These are phyloP conservation scores for Xylariaceae sp. DNA, from an alignment of 2,329 filamentous ascomycete genomes.

Conservation along the genomic window DNA sequence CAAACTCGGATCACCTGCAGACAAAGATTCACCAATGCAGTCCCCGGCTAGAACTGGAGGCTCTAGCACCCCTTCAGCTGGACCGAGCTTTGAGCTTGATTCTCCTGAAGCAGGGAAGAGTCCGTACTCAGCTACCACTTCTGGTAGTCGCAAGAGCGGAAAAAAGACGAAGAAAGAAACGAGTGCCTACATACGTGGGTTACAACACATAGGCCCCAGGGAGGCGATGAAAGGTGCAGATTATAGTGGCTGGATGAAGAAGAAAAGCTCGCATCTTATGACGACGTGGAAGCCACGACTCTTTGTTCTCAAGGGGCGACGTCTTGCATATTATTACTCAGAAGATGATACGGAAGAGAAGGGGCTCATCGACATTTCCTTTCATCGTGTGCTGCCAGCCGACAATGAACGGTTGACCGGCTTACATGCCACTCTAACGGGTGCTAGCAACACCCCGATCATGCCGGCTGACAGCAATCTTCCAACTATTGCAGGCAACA, in stretches of 20 bases:
- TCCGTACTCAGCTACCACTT: slow-evolving; percentile 51
- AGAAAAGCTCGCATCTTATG: slow-evolving; percentile 94
- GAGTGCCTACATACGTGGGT: slow-evolving; percentile 86
- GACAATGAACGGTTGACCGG: slow-evolving; percentile 90
- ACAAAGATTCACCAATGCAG: slow-evolving; percentile 57
- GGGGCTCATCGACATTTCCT: slow-evolving; percentile 95
- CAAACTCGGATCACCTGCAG: slow-evolving; percentile 53
- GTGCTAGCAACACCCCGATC: slow-evolving; percentile 72
- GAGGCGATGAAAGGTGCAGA: slow-evolving; percentile 87
- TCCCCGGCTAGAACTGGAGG: slow-evolving; percentile 78
- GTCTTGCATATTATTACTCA: slow-evolving; percentile 94
- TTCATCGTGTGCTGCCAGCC: slow-evolving; percentile 92
- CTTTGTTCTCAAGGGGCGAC: slow-evolving; percentile 90
- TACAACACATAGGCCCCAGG: slow-evolving; percentile 77
- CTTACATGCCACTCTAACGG: slow-evolving; percentile 88
- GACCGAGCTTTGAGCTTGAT: slow-evolving; percentile 76
- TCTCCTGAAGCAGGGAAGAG: slow-evolving; percentile 68
- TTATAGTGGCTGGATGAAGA: slow-evolving; percentile 99
- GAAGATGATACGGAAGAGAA: slow-evolving; percentile 92
- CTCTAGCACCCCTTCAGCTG: slow-evolving; percentile 69
- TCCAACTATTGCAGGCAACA: slow-evolving; percentile 46
- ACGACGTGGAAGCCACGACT: slow-evolving; percentile 95
- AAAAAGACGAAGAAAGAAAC: slow-evolving; percentile 90
- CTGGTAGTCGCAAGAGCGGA: slow-evolving; percentile 50
- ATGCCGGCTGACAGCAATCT: slow-evolving; percentile 51